Percentiles rank a stretch among this genome's conserved stretches.
phyloP scores from a whole-genome alignment of 371 early-diverging fungal genomes.

The Mortierella sp. region DNA sequence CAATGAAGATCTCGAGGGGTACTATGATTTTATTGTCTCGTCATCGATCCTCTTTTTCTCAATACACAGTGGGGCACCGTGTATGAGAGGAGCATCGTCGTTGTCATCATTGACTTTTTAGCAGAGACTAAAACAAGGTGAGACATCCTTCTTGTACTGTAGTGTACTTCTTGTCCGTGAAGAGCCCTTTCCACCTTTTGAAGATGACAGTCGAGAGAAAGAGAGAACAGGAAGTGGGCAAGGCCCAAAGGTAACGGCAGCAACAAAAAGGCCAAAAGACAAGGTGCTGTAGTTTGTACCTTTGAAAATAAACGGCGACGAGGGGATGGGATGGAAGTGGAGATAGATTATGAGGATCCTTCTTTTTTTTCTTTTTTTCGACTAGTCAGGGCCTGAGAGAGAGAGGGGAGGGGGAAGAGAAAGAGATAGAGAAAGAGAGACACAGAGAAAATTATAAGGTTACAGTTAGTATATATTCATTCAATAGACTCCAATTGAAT shows the following conservation, averaged over 20 bases:
- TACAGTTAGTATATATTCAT: background rate
- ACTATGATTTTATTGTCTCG: background rate
- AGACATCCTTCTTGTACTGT: background rate
- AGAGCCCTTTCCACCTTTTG: background rate
- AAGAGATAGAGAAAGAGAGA: background rate
- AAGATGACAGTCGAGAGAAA: slow-evolving; percentile 3
- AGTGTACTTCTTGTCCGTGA: background rate
- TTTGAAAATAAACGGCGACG: background rate
- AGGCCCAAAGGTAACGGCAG: background rate
- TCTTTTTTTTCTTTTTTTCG: background rate
- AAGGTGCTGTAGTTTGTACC: background rate
- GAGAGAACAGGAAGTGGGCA: slow-evolving; percentile 11
- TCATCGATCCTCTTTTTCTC: background rate
- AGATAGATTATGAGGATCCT: background rate
- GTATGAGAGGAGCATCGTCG: background rate
- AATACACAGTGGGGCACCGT: background rate
- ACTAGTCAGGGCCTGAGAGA: background rate
- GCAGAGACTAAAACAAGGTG: background rate
- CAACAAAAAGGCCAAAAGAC: background rate
- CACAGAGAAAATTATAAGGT: background rate
- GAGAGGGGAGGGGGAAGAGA: no score
- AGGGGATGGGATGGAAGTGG: background rate
- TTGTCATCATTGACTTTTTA: background rate
- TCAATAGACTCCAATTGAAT: background rate
- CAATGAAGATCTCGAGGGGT: background rate